Evolutionary conservation across 2,329 filamentous ascomycete genomes (phyloP), one percentile per base, ranked within the genome.

Genomic region (Akanthomyces muscarius): DNA sequence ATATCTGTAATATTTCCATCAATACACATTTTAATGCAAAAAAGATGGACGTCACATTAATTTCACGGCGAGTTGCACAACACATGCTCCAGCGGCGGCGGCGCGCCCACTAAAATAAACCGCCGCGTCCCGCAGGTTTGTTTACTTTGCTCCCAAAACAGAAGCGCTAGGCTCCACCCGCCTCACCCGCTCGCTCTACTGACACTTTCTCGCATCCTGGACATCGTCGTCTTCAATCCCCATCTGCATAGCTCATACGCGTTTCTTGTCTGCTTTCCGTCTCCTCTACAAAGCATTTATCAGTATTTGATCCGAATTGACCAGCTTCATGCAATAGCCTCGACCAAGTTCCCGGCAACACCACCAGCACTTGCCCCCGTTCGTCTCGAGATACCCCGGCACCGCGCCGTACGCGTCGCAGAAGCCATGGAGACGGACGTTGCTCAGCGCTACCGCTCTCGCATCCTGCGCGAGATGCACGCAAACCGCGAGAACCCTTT

Each of bases 401-500:
- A 63, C 63, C 67, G 70, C 67, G 60, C 44, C 44, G 65, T 66
- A 47, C 58, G 68, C 70, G 68, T 69, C 58, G 45, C 61, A 59
- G 50, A 65, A 72, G 69, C 71, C 66, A 80, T 80, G 78, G 78
- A 80, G 69, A 68, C 72, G 69, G 77, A 80, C 67, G 70, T 71
- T 53, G 70, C 71, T 62, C 75, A 66, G 68, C 75, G 77, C 68
- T 80, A 78, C 74, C 78, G 77, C 69, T 80, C 78, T 69, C 78
- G 78, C 68, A 78, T 80, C 65, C 75, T 80, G 68, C 77, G 81
- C 72, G 81, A 83, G 74, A 81, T 82, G 79, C 78, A 80, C 55
- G 75, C 79, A 66, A 79, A 81, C 72, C 77, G 78, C 71, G 77
- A 82, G 64, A 83, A 85, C 71, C 82, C 83, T 6, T 85, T 84